phyloP scores from a whole-genome alignment of 192 early-diverging fungal genomes.

The Coemansia sp. region DNA sequence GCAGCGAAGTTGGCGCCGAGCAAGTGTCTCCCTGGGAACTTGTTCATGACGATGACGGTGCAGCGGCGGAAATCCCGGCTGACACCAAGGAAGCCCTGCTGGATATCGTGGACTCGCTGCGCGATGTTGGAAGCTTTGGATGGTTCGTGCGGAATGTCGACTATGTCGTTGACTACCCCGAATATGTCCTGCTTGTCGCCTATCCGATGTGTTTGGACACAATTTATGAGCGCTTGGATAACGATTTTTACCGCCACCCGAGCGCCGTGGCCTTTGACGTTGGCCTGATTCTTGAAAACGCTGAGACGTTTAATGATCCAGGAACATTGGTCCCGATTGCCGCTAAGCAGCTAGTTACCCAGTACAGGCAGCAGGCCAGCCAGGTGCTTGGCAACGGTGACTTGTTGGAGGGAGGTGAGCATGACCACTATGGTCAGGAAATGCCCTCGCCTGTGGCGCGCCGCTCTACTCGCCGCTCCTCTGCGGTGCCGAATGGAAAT shows the following conservation, averaged over 20 bases:
- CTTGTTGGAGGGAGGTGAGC: neutral
- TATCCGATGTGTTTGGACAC: slow-evolving; percentile 73
- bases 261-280: slow-evolving; percentile 71
- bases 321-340: slow-evolving; percentile 39
- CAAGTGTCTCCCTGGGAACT: slow-evolving; percentile 47
- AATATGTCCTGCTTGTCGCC: slow-evolving; percentile 64
- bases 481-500: neutral
- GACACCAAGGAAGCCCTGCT: slow-evolving; percentile 40
- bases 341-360: slow-evolving; percentile 29
- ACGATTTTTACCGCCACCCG: slow-evolving; percentile 62
- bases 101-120: slow-evolving; percentile 50
- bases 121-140: slow-evolving; percentile 44
- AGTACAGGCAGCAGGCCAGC: slow-evolving; percentile 20
- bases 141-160: slow-evolving; percentile 68
- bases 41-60: slow-evolving; percentile 23
- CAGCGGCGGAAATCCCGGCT: slow-evolving; percentile 20
- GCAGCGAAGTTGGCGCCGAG: slow-evolving; percentile 20
- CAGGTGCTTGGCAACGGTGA: neutral
- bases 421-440: slow-evolving; percentile 3
- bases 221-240: slow-evolving; percentile 59
- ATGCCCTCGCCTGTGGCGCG: neutral
- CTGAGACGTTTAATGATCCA: slow-evolving; percentile 66
- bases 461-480: slow-evolving; percentile 6
- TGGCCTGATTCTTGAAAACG: slow-evolving; percentile 64
- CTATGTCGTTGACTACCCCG: slow-evolving; percentile 58